Conservation (phyloP, 1,284 basidiomycete genomes). For the Flammula alnicola region DNA sequence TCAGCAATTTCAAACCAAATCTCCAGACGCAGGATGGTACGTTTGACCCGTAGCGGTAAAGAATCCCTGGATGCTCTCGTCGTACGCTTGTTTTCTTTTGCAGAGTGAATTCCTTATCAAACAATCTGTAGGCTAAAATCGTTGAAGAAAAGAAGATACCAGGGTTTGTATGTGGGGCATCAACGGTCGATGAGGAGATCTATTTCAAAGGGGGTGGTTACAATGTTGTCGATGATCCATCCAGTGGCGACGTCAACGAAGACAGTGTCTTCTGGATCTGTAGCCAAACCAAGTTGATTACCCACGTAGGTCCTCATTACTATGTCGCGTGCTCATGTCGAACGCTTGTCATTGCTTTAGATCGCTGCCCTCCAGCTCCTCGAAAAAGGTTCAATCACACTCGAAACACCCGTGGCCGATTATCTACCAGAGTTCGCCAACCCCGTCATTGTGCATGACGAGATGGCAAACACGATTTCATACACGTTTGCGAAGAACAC, state of each 20-base stretch:
- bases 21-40: slow-evolving; percentile 11
- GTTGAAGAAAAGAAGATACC: slow-evolving; percentile 23
- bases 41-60: slow-evolving; percentile 11
- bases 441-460: slow-evolving; percentile 27
- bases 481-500: slow-evolving; percentile 23
- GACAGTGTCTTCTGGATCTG: slow-evolving; percentile 37
- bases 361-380: slow-evolving; percentile 34
- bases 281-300: slow-evolving; percentile 37
- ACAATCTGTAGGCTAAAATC: not conserved
- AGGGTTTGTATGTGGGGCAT: slow-evolving; percentile 29
- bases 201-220: slow-evolving; percentile 27
- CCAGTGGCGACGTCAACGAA: slow-evolving; percentile 24
- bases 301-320: slow-evolving; percentile 22
- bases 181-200: slow-evolving; percentile 30
- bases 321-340: not conserved
- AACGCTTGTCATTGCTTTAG: not conserved
- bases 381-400: slow-evolving; percentile 29
- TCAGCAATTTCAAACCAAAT: too few species aligned
- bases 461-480: slow-evolving; percentile 5
- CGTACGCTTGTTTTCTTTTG: slow-evolving; percentile 1
- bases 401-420: slow-evolving; percentile 27
- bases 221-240: slow-evolving; percentile 28
- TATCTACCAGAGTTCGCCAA: slow-evolving; percentile 32
- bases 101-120: not conserved
- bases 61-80: slow-evolving; percentile 13